Evolutionary conservation across 352 stramenopile genomes (phyloP), one percentile per base, ranked within the genome.

Genomic region (Detonula confervacea): DNA sequence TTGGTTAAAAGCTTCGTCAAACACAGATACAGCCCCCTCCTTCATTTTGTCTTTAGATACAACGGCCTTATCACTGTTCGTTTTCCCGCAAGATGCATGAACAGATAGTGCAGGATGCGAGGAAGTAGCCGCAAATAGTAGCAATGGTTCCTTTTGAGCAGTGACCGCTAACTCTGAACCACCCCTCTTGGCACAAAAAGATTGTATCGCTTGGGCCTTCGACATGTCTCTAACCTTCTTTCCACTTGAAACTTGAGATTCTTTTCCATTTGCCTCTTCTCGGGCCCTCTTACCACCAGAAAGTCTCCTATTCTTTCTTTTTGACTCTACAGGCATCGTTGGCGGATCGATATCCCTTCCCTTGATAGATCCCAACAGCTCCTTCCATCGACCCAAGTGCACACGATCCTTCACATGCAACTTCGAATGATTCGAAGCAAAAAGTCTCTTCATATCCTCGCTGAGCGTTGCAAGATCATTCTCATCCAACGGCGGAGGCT

Each of bases 381-480:
- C 65, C 55, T 55, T 7, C 74, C 74, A 83, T 42, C 54, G 20
- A 18, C 44, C 3, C n/a, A 76, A 22, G 11, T 46, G 65, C 14
- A 83, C 66, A 35, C 74, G 65, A 68, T 83, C 74, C 54, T 51
- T 69, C 1, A 83, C 74, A 39, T 64, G 77, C 1, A 83, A 37
- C 35, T 77, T 62, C 4, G 68, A 47, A 25, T 33, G 42, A 37
- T 66, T 44, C 16, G 46, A 18, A 22, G 14, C 3, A 25, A 77
- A 66, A 5, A 57, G n/a, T 27, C 25, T 27, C 22, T 49, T 61
- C 49, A 49, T 73, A 14, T 57, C 49, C 7, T 37, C 33, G 24
- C 46, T 22, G 7, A 42, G 18, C 24, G 27, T 44, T 60, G 37
- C 39, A 25, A 66, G 22, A 67, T 77, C 24, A 8, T 22, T 35